These are phyloP conservation scores for Sedum album DNA, from an alignment of 164 flowering plant genomes.

Conservation along the genomic window DNA sequence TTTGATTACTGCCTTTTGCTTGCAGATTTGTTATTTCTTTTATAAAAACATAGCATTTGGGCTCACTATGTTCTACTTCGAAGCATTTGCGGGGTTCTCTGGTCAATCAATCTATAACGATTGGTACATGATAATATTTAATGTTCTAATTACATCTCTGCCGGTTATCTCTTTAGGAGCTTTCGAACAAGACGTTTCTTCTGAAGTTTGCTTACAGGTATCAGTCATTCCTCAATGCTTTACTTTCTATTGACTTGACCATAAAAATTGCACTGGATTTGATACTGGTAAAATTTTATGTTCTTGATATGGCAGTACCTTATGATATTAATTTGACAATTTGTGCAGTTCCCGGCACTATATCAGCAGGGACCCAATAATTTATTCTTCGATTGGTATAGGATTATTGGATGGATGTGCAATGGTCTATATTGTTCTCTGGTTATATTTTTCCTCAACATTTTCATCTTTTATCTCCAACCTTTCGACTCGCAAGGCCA, in stretches of 20 bases:
- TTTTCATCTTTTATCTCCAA: slow-evolving; percentile 15
- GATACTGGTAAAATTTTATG: too few species aligned
- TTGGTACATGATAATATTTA: slow-evolving; percentile 33
- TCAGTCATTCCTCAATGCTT: slow-evolving; percentile 11
- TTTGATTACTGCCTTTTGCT: slow-evolving; percentile 10
- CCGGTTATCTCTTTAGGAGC: slow-evolving; percentile 92
- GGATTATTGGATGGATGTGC: slow-evolving; percentile 51
- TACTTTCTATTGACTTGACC: too few species aligned
- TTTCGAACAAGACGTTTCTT: slow-evolving; percentile 89
- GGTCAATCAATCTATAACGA: slow-evolving; percentile 76
- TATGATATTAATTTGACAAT: not conserved
- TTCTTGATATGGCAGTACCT: not conserved
- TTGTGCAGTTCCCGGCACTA: slow-evolving; percentile 50
- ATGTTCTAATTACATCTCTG: slow-evolving; percentile 85
- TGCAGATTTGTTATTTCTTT: slow-evolving; percentile 25
- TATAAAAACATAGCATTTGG: slow-evolving; percentile 98
- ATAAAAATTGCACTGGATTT: too few species aligned
- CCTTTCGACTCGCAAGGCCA: slow-evolving; percentile 35
- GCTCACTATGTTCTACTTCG: slow-evolving; percentile 91
- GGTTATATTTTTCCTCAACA: slow-evolving; percentile 29
- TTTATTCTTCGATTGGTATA: slow-evolving; percentile 35
- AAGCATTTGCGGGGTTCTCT: slow-evolving; percentile 85
- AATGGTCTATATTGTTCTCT: slow-evolving; percentile 42
- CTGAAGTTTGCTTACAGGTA: slow-evolving; percentile 90
- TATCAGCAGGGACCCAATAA: slow-evolving; percentile 51